Base-by-base conservation (phyloP, 495 filamentous ascomycete species). In the Penicillium angulare region DNA sequence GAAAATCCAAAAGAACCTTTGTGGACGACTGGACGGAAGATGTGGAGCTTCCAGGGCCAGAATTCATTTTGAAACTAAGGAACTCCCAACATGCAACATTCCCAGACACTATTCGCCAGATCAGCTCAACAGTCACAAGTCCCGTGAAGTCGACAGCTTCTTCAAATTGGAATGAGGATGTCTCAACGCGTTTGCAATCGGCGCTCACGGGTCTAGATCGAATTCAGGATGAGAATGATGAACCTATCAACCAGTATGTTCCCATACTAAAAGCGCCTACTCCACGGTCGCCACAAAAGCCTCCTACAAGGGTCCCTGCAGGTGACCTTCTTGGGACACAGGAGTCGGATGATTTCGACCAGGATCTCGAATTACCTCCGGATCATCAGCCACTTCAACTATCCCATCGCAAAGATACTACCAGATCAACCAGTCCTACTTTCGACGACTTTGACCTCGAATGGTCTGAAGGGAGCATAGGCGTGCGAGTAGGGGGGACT, bases 1-100 rank as follows among this genome's bases (percentile, higher is more conserved):
- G 85, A 60, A 93, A 89, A 56, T 79, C 84, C 36, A 87, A 84
- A 62, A 88, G 86, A 66, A 73, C 82, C 18, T 84, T 88, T 51
- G 72, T 80, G 27, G 93, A 97, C 65, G 92, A 96, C 67, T 97
- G 92, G 88, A 86, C 82, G 39, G 89, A 95, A 51, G 93, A 97
- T 61, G 72, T 98, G 42, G 90, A 96, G 53, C 73, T 97, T 34
- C 88, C 91, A 1, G 74, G 73, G 34, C 68, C 73, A 3, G 80
- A 82, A 39, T 75, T 75, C 35, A 64, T 77, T 3, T 67, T 92
- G 47, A 77, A 84, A 56, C 74, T 95, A 43, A 88, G 85, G 63
- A 71, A 70, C 8, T 78, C 76, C 21, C 79, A 81, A 40, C 74
- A 73, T 44, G 71, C 71, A 24, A 70, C 76, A 41, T 91, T 89